Conservation (phyloP, 2,329 filamentous ascomycete species). For the Rutstroemia sydowiana region DNA sequence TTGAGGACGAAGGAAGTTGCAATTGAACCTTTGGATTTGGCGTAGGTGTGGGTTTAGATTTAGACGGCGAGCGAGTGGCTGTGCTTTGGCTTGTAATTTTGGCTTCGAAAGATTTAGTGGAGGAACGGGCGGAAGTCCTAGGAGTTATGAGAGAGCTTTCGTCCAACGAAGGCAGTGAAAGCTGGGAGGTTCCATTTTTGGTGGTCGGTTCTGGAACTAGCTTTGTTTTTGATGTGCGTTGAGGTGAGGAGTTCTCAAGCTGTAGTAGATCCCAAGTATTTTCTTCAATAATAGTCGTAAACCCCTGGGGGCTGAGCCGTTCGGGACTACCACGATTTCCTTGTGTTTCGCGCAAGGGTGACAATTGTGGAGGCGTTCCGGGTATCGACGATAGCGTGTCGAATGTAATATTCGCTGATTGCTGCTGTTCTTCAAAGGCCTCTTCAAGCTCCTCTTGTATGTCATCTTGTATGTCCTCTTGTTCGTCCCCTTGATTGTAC, state of each 20-base stretch:
- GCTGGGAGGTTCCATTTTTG: constrained; percentile 8
- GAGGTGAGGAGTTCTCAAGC: constrained; percentile 31
- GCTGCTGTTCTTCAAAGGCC: constrained; percentile 21
- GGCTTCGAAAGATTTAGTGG: not conserved
- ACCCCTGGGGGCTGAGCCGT: constrained; percentile 33
- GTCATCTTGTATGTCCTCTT: constrained; percentile 34
- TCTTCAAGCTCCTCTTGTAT: constrained; percentile 30
- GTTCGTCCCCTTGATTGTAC: constrained; percentile 24
- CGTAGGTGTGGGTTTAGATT: constrained; percentile 14
- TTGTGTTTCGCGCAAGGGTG: constrained; percentile 39
- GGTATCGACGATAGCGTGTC: constrained; percentile 22
- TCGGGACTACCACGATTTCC: constrained; percentile 17
- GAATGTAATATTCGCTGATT: constrained; percentile 20
- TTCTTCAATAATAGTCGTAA: constrained; percentile 42
- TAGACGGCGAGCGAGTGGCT: constrained; percentile 1
- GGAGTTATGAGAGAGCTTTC: constrained; percentile 21
- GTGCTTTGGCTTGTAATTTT: constrained; percentile 10
- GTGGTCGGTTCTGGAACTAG: constrained; percentile 16
- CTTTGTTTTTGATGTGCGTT: constrained; percentile 25
- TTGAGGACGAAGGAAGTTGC: constrained; percentile 13
- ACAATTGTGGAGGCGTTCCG: constrained; percentile 27
- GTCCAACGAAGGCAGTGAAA: constrained; percentile 13
- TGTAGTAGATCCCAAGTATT: constrained; percentile 38
- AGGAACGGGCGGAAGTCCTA: not conserved
- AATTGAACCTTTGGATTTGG: constrained; percentile 21